A percentile compares a stretch with the other conserved stretches of the same genome.
Evolutionary conservation across 306 rosid genomes (phyloP).

Genomic region (Cucurbita moschata): DNA sequence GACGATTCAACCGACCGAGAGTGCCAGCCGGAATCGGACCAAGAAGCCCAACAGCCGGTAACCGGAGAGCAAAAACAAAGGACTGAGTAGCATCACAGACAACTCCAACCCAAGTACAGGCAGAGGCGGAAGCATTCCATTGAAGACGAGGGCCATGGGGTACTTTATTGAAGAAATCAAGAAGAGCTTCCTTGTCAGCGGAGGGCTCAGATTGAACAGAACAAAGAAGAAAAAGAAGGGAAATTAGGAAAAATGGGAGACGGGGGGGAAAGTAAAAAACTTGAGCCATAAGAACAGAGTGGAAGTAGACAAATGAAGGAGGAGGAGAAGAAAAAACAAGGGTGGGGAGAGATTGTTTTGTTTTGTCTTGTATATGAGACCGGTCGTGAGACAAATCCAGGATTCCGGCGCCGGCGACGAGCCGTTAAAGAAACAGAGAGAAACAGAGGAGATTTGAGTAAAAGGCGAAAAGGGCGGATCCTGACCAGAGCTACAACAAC

Average conservation of each 20-base stretch:
- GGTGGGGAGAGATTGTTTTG: background rate
- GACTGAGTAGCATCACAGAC: slow-evolving; percentile 33
- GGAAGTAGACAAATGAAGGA: slow-evolving; percentile 1
- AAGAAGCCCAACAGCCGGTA: slow-evolving; percentile 74
- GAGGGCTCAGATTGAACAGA: slow-evolving; percentile 53
- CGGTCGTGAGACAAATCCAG: slow-evolving; percentile 6
- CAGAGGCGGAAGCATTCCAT: slow-evolving; percentile 70
- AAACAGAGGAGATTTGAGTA: background rate
- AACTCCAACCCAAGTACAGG: slow-evolving; percentile 80
- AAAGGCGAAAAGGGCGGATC: background rate
- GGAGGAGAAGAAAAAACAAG: background rate
- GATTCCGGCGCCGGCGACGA: slow-evolving; percentile 29
- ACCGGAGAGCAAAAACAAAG: slow-evolving; percentile 40
- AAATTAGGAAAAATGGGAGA: slow-evolving; percentile 6
- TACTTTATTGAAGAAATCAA: slow-evolving; percentile 41
- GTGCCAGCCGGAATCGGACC: slow-evolving; percentile 60
- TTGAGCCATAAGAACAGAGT: slow-evolving; percentile 21
- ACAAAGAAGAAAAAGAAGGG: slow-evolving; percentile 7
- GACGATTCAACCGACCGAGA: slow-evolving; percentile 38
- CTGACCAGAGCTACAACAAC: background rate
- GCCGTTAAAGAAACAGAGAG: slow-evolving; percentile 24
- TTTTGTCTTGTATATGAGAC: background rate
- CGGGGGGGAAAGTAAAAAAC: slow-evolving; percentile 1
- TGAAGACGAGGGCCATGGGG: slow-evolving; percentile 57
- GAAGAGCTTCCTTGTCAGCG: slow-evolving; percentile 79